Percentiles rank a stretch among this genome's conserved stretches.
These are phyloP conservation scores for Sextonia rubra DNA, from an alignment of 164 flowering plant species.

Conservation along the genomic window DNA sequence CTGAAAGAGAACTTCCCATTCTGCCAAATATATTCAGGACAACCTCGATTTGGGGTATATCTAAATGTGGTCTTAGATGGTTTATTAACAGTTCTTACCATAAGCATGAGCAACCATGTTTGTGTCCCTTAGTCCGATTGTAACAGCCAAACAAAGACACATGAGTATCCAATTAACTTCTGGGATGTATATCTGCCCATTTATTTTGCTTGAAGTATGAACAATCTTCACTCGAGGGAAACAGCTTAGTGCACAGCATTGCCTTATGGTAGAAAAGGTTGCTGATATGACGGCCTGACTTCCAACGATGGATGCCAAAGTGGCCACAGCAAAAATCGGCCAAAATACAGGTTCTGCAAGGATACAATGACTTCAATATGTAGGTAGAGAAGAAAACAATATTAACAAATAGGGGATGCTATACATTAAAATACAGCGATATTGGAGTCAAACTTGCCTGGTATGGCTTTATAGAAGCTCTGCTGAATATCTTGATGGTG, in stretches of 20 bases:
- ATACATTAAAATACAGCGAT: not conserved
- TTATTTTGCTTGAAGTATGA: conserved; percentile 55
- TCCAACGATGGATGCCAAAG: conserved; percentile 60
- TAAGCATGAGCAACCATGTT: conserved; percentile 67
- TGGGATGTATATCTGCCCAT: conserved; percentile 72
- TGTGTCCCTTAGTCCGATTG: conserved; percentile 58
- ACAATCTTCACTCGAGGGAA: conserved; percentile 66
- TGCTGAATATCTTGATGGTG: conserved; percentile 51
- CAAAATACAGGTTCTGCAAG: conserved; percentile 59
- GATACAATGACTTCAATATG: not conserved
- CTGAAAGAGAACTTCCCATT: not conserved
- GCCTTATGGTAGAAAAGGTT: conserved; percentile 66
- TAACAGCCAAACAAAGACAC: conserved; percentile 62
- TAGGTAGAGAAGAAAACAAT: conserved; percentile 6
- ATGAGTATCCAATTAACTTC: conserved; percentile 71
- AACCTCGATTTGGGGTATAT: not conserved
- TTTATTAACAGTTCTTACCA: conserved; percentile 30
- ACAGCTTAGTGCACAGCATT: conserved; percentile 62
- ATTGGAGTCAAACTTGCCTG: conserved; percentile 36
- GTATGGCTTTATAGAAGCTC: conserved; percentile 68
- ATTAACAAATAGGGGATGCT: not conserved
- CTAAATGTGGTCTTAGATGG: not conserved
- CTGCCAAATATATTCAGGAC: not conserved
- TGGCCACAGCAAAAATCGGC: conserved; percentile 71
- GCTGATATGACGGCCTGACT: conserved; percentile 79